A percentile compares a stretch with the other conserved stretches of the same genome.
These are phyloP conservation scores for Diaporthe sp. DNA, from an alignment of 2,329 filamentous ascomycete species.

Conservation along the genomic window DNA sequence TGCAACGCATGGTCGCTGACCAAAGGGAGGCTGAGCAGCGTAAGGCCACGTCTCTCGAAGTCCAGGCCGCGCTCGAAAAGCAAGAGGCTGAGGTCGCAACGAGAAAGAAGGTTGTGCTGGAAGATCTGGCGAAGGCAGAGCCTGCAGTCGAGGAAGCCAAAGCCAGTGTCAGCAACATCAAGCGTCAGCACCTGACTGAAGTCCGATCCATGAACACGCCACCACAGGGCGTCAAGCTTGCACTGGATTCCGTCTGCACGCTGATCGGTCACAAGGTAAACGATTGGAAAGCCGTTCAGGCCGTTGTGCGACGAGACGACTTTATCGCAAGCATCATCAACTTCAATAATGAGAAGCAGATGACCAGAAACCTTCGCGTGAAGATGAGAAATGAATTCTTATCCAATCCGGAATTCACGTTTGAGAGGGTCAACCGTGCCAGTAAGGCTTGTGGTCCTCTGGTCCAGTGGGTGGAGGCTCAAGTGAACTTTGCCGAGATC, in stretches of 20 bases:
- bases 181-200: conserved; percentile 95
- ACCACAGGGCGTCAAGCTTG: conserved; percentile 88
- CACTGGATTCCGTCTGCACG: conserved; percentile 96
- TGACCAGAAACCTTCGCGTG: conserved; percentile 83
- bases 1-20: conserved; percentile 96
- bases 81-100: conserved; percentile 89
- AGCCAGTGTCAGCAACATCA: conserved; percentile 98
- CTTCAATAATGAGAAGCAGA: conserved; percentile 94
- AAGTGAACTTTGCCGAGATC: conserved; percentile 98
- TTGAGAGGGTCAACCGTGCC: conserved; percentile 94
- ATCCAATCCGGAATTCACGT: conserved; percentile 94
- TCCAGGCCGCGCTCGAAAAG: conserved; percentile 86
- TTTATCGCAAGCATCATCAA: conserved; percentile 98
- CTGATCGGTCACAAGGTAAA: conserved; percentile 89
- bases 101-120: conserved; percentile 84
- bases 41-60: conserved; percentile 87
- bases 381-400: conserved; percentile 96
- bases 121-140: conserved; percentile 90
- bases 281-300: conserved; percentile 92
- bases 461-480: conserved; percentile 96
- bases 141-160: conserved; percentile 93
- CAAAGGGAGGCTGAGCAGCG: conserved; percentile 94
- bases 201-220: conserved; percentile 97
- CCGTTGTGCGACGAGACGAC: conserved; percentile 89
- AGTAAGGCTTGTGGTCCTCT: conserved; percentile 97